Conservation (phyloP, 495 filamentous ascomycete species). For the Ramalina intermedia region DNA sequence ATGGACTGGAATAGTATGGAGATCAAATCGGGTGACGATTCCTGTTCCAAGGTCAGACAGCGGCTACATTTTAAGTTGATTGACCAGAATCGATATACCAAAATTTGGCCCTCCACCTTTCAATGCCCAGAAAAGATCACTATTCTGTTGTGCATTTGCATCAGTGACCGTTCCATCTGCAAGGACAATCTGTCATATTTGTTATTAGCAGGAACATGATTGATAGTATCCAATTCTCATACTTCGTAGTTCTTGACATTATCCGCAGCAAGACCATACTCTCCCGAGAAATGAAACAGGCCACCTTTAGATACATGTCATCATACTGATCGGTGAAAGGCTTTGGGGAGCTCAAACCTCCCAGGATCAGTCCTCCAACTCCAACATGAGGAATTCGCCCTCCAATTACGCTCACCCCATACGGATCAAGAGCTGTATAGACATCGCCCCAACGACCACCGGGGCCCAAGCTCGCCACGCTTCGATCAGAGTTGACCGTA, state of each 20-base stretch:
- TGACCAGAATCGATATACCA: slow-evolving; percentile 8
- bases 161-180: slow-evolving; percentile 19
- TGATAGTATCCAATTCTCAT: neutral
- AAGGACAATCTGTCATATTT: slow-evolving; percentile 19
- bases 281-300: slow-evolving; percentile 25
- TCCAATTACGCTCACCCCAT: slow-evolving; percentile 23
- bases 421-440: slow-evolving; percentile 20
- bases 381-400: slow-evolving; percentile 25
- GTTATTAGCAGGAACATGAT: neutral
- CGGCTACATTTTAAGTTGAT: slow-evolving; percentile 6
- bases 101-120: slow-evolving; percentile 29
- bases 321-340: neutral
- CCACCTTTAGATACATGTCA: slow-evolving; percentile 11
- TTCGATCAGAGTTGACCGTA: slow-evolving; percentile 5
- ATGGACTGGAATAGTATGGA: slow-evolving; percentile 29
- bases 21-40: slow-evolving; percentile 43
- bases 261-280: slow-evolving; percentile 28
- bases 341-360: slow-evolving; percentile 18
- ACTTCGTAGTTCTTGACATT: slow-evolving; percentile 32
- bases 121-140: slow-evolving; percentile 27
- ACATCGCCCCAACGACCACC: slow-evolving; percentile 24
- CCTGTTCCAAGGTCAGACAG: slow-evolving; percentile 26
- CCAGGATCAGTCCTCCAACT: slow-evolving; percentile 30
- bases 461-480: slow-evolving; percentile 16
- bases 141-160: slow-evolving; percentile 19